These are phyloP conservation scores for Parathielavia appendiculata DNA, from an alignment of 495 filamentous ascomycete species.

Conservation along the genomic window DNA sequence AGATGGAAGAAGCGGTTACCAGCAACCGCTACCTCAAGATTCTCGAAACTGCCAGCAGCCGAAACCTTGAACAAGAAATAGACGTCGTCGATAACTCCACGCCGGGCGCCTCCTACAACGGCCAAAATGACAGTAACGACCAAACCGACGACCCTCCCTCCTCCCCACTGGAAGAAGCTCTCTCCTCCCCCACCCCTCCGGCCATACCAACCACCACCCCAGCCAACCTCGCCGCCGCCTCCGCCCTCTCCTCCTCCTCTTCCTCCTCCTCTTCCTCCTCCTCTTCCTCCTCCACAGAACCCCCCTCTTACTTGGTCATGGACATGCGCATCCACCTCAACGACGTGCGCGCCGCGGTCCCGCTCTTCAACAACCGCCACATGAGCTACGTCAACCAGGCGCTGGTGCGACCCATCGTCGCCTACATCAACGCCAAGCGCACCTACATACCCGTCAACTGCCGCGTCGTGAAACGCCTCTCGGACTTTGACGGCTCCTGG, in stretches of 20 bases:
- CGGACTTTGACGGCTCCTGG: slow-evolving; percentile 95
- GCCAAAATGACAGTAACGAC: background rate
- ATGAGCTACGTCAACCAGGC: slow-evolving; percentile 95
- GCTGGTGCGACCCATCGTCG: slow-evolving; percentile 92
- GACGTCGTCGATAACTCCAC: slow-evolving; percentile 26
- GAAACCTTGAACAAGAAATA: slow-evolving; percentile 24
- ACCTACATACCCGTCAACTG: slow-evolving; percentile 95
- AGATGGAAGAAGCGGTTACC: slow-evolving; percentile 85
- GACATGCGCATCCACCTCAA: slow-evolving; percentile 88
- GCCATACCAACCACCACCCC: background rate
- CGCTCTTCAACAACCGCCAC: slow-evolving; percentile 76
- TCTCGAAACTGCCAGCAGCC: slow-evolving; percentile 33
- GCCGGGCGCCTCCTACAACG: slow-evolving; percentile 7
- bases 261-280: background rate
- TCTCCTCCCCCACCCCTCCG: slow-evolving; percentile 2
- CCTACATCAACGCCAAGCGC: slow-evolving; percentile 90
- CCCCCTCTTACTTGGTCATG: slow-evolving; percentile 75
- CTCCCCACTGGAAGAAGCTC: background rate
- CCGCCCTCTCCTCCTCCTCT: background rate
- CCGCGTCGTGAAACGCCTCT: slow-evolving; percentile 78
- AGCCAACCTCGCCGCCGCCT: background rate
- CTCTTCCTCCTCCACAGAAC: slow-evolving; percentile 23
- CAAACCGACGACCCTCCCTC: background rate
- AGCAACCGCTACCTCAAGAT: slow-evolving; percentile 56
- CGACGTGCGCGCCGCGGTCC: slow-evolving; percentile 84